Evolutionary conservation across 306 rosid genomes (phyloP).

Genomic region (Echinosophora koreensis): DNA sequence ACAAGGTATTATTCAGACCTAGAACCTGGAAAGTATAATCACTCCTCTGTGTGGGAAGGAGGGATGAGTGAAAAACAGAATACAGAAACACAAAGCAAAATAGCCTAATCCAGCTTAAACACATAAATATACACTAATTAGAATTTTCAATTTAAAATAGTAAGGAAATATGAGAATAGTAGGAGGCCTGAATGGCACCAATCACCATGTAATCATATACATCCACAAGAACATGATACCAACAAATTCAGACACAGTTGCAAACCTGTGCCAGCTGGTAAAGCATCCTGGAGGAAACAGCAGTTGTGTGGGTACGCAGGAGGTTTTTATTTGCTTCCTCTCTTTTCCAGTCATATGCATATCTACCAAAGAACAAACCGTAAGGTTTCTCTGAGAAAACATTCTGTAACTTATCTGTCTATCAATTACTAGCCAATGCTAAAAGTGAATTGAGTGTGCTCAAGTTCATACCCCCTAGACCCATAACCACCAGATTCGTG

Average conservation of each 20-base stretch:
- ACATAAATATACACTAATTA: slow-evolving; percentile 1
- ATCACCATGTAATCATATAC: slow-evolving; percentile 26
- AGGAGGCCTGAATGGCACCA: slow-evolving; percentile 26
- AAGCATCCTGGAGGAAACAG: slow-evolving; percentile 94
- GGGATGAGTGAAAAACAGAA: background rate
- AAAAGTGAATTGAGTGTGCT: slow-evolving; percentile 11
- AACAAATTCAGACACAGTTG: slow-evolving; percentile 36
- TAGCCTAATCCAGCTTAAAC: slow-evolving; percentile 1
- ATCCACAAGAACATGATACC: slow-evolving; percentile 14
- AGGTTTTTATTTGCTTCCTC: slow-evolving; percentile 93
- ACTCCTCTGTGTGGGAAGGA: background rate
- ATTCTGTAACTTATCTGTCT: slow-evolving; percentile 4
- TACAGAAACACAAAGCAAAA: slow-evolving; percentile 10
- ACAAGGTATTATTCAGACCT: background rate
- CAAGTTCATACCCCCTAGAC: slow-evolving; percentile 78
- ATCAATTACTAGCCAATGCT: slow-evolving; percentile 23
- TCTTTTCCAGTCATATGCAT: slow-evolving; percentile 89
- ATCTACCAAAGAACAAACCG: slow-evolving; percentile 55
- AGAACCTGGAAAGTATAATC: slow-evolving; percentile 21
- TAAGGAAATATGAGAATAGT: background rate
- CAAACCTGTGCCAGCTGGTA: slow-evolving; percentile 82
- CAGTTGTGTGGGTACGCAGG: slow-evolving; percentile 93
- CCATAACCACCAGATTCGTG: slow-evolving; percentile 94
- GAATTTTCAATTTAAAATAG: slow-evolving; percentile 30
- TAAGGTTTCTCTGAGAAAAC: slow-evolving; percentile 30